Percentiles rank a stretch among this genome's conserved stretches.
Conservation (phyloP, 495 filamentous ascomycete species). For the Aspergillus indologenus region DNA sequence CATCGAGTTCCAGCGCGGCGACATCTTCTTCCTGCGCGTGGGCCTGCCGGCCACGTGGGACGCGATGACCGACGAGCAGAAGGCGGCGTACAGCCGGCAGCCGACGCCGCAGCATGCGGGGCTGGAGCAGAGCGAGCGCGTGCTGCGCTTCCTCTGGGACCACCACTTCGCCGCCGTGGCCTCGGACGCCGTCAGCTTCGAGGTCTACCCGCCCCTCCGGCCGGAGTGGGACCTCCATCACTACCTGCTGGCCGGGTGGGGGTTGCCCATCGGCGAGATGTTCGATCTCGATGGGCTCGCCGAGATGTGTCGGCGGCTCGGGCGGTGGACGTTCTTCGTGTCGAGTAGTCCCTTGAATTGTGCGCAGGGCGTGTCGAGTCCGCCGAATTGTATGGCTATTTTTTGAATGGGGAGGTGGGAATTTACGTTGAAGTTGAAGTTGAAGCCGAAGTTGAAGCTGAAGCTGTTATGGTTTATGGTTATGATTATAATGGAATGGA, state of each 20-base stretch:
- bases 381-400: conserved; percentile 49
- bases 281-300: conserved; percentile 59
- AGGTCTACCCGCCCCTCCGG: conserved; percentile 56
- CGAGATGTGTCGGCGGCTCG: conserved; percentile 48
- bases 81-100: conserved; percentile 34
- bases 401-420: conserved; percentile 28
- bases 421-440: too few species aligned
- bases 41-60: conserved; percentile 54
- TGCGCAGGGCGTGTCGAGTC: conserved; percentile 40
- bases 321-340: conserved; percentile 69
- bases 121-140: conserved; percentile 59
- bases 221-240: conserved; percentile 58
- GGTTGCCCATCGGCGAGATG: conserved; percentile 64
- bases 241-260: conserved; percentile 66
- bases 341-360: conserved; percentile 63
- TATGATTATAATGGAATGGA: too few species aligned
- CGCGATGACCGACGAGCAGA: conserved; percentile 38
- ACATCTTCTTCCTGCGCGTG: conserved; percentile 73
- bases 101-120: conserved; percentile 54
- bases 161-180: conserved; percentile 66
- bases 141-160: conserved; percentile 66
- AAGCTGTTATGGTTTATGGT: too few species aligned
- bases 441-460: background rate
- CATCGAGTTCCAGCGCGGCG: conserved; percentile 55
- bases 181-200: conserved; percentile 64